Evolutionary conservation across 2,329 filamentous ascomycete genomes (phyloP).

Genomic region (Davidsoniella eucalypti): DNA sequence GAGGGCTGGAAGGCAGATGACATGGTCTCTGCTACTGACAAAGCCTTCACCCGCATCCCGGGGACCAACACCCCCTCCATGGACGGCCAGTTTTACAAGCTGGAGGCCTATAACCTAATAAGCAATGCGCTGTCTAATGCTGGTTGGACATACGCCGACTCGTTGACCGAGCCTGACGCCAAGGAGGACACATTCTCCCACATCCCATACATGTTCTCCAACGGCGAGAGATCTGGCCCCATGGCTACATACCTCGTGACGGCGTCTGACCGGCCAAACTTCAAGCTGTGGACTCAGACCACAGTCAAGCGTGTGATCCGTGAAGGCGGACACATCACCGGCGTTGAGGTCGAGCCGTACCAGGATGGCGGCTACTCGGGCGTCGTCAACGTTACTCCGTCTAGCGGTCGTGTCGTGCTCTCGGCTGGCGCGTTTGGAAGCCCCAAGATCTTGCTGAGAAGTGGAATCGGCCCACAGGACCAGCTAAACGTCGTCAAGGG

Average conservation of each 20-base stretch:
- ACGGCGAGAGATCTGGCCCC: slow-evolving; percentile 52
- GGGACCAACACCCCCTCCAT: slow-evolving; percentile 49
- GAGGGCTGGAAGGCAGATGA: slow-evolving; percentile 52
- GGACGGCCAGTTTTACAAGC: slow-evolving; percentile 51
- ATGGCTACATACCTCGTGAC: slow-evolving; percentile 54
- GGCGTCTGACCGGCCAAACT: slow-evolving; percentile 43
- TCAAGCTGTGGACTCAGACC: slow-evolving; percentile 49
- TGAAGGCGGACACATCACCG: slow-evolving; percentile 42
- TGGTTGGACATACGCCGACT: slow-evolving; percentile 43
- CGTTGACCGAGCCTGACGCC: slow-evolving; percentile 38
- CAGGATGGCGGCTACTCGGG: slow-evolving; percentile 36
- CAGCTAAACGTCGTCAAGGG: slow-evolving; percentile 36
- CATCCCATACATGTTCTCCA: slow-evolving; percentile 49
- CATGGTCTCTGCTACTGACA: slow-evolving; percentile 39
- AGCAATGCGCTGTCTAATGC: slow-evolving; percentile 38
- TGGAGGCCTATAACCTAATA: slow-evolving; percentile 48
- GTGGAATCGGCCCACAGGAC: slow-evolving; percentile 48
- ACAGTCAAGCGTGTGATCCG: slow-evolving; percentile 52
- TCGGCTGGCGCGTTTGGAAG: slow-evolving; percentile 55
- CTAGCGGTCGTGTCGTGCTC: slow-evolving; percentile 48
- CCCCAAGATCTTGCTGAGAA: slow-evolving; percentile 50
- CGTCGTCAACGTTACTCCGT: slow-evolving; percentile 40
- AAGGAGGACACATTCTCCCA: slow-evolving; percentile 51
- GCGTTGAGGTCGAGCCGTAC: slow-evolving; percentile 47
- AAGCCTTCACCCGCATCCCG: slow-evolving; percentile 53